phyloP scores from a whole-genome alignment of 2,329 filamentous ascomycete species.

The Endoconidiophora laricicola region DNA sequence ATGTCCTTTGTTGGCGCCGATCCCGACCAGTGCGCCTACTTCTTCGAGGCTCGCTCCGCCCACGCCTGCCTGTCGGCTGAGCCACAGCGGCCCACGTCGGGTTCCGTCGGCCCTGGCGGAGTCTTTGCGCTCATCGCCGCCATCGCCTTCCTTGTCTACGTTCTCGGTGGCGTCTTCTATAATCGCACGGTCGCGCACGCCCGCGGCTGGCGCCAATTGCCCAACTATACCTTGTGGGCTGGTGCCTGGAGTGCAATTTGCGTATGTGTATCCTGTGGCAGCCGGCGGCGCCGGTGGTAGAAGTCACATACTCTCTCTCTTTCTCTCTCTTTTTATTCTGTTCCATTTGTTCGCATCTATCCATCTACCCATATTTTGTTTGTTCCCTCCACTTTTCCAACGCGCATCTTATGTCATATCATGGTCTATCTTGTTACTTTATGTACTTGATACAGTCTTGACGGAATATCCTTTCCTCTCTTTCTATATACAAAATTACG shows the following conservation, averaged over 20 bases:
- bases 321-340: not conserved
- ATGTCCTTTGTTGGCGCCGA: constrained; percentile 71
- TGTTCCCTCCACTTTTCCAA: not conserved
- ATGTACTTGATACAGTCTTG: not conserved
- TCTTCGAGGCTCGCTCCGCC: constrained; percentile 79
- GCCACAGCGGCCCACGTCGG: constrained; percentile 51
- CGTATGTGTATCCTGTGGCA: constrained; percentile 12
- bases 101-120: constrained; percentile 48
- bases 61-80: constrained; percentile 58
- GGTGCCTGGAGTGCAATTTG: constrained; percentile 41
- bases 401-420: not conserved
- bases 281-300: constrained; percentile 11
- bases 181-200: constrained; percentile 89
- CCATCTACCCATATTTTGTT: not conserved
- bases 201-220: constrained; percentile 84
- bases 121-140: constrained; percentile 76
- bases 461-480: too few relatives aligned
- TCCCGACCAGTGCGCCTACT: constrained; percentile 83
- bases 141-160: constrained; percentile 67
- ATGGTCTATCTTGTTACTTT: not conserved
- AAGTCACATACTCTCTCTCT: not conserved
- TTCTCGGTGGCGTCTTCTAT: constrained; percentile 87
- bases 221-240: constrained; percentile 87
- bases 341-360: not conserved
- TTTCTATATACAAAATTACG: too few relatives aligned